phyloP scores from a whole-genome alignment of 208 protist genomes.

The Phytomonas francai region DNA sequence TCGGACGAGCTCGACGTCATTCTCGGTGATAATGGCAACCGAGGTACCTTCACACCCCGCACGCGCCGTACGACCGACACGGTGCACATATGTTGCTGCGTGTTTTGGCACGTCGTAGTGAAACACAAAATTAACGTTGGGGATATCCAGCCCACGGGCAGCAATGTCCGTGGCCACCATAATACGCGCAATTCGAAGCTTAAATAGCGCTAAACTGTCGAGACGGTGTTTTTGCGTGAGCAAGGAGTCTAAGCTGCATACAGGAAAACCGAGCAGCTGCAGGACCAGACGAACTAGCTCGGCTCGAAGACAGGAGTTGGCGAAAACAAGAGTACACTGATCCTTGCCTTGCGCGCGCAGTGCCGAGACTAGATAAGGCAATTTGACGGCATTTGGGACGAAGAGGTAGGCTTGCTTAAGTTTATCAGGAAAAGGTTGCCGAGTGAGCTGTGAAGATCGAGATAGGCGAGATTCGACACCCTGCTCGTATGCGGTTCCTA shows the following conservation, averaged over 20 bases:
- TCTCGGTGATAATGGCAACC: constrained; percentile 73
- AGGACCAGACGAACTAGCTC: constrained; percentile 81
- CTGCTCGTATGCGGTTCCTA: not conserved
- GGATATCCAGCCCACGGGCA: constrained; percentile 97
- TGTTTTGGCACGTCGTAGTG: constrained; percentile 97
- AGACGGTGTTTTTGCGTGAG: constrained; percentile 96
- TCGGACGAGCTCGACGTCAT: constrained; percentile 68
- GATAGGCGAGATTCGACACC: not conserved
- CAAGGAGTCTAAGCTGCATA: constrained; percentile 95
- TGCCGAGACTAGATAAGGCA: constrained; percentile 66
- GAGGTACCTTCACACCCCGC: constrained; percentile 65
- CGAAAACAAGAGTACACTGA: constrained; percentile 81
- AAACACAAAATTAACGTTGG: constrained; percentile 92
- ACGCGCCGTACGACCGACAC: constrained; percentile 95
- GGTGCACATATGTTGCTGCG: constrained; percentile 96
- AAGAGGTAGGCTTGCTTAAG: constrained; percentile 66
- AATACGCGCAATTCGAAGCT: constrained; percentile 85
- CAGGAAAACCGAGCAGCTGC: constrained; percentile 92
- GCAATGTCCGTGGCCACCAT: constrained; percentile 89
- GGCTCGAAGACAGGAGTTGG: constrained; percentile 74
- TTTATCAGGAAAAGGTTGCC: constrained; percentile 23
- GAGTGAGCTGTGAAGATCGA: constrained; percentile 9
- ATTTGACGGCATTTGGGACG: constrained; percentile 79
- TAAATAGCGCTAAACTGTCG: constrained; percentile 96
- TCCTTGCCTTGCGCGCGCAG: constrained; percentile 43